Evolutionary conservation across 1,284 basidiomycete species (phyloP), one percentile per base, ranked within the genome.

Genomic region (Leccinum brunneo-olivaceum): DNA sequence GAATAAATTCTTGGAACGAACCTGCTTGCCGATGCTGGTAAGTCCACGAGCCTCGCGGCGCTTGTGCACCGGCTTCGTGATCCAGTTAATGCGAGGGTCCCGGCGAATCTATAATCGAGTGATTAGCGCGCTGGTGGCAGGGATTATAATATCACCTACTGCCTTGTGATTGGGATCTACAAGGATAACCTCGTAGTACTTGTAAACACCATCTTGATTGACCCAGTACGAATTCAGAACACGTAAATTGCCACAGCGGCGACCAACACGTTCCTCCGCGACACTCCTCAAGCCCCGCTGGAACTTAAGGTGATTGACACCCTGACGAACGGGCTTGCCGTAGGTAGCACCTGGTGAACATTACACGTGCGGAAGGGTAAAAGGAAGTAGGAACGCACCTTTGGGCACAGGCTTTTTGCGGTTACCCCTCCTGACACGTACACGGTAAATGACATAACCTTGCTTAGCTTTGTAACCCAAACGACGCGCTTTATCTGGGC

Each of bases 391-490:
- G 38, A 25, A 62, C 68, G 39, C 48, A 85, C 95, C 95, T 81
- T 98, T 99, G 64, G 89, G 89, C 47, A 88, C 95, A 52, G 89
- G 94, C 81, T 94, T 96, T 79, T 99, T 99, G 74, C 96, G 85
- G 83, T 98, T 97, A 69, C 96, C 96, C 56, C 95, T 84, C 63
- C 96, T 86, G 55, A 99, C 95, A 58, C 95, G 91, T 61, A 98
- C 76, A 59, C 96, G 92, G 79, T 98, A 98, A 73, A 99, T 73
- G 51, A 98, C 88, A 69, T 92, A 99, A 62, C 96, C 96, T 73
- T 99, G 96, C 82, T 98, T 98, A 67, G 96, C 91, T 76, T 97
- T 98, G 85, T 98, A 99, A 47, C 95, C 95, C 52, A 99, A 78
- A 58, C 94, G 89, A 69, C 95, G 90, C 55, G 95, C 95, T 81